A percentile compares a stretch with the other conserved stretches of the same genome.
phyloP scores from a whole-genome alignment of 768 basidiomycete species.

The Tubosaeta sp. region DNA sequence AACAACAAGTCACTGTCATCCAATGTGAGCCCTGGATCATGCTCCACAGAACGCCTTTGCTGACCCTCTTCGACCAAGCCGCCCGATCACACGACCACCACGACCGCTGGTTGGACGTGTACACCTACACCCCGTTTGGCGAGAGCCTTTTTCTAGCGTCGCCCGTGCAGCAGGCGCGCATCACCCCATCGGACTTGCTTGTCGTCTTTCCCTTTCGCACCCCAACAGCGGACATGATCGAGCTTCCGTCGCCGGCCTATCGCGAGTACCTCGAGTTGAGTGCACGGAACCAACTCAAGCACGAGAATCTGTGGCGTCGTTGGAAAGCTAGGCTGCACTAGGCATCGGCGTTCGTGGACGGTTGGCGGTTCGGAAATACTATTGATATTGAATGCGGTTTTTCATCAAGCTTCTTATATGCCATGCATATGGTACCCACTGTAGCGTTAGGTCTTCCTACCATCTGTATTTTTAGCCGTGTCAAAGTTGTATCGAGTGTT shows the following conservation, averaged over 20 bases:
- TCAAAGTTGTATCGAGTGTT: background rate
- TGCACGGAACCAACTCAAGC: constrained; percentile 47
- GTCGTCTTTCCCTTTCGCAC: constrained; percentile 42
- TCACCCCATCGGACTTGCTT: constrained; percentile 55
- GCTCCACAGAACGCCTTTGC: background rate
- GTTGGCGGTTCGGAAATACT: background rate
- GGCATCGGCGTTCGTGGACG: background rate
- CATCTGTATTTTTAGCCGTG: constrained; percentile 19
- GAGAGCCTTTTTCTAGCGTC: constrained; percentile 63
- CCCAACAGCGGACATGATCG: constrained; percentile 51
- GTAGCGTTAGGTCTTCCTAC: background rate
- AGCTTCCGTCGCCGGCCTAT: constrained; percentile 57
- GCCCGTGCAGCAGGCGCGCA: constrained; percentile 57
- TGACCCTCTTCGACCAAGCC: constrained; percentile 35
- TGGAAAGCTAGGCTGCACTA: constrained; percentile 34
- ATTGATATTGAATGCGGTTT: background rate
- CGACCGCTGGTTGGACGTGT: constrained; percentile 63
- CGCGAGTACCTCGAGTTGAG: constrained; percentile 53
- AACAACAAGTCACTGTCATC: constrained; percentile 63
- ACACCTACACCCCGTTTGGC: constrained; percentile 60
- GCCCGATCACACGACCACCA: constrained; percentile 49
- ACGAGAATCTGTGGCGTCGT: constrained; percentile 56
- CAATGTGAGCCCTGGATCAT: constrained; percentile 43
- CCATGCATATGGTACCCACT: constrained; percentile 6
- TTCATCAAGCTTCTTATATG: background rate